Base-by-base conservation (phyloP, 2,329 filamentous ascomycete genomes). In the Aschersonia sp. region DNA sequence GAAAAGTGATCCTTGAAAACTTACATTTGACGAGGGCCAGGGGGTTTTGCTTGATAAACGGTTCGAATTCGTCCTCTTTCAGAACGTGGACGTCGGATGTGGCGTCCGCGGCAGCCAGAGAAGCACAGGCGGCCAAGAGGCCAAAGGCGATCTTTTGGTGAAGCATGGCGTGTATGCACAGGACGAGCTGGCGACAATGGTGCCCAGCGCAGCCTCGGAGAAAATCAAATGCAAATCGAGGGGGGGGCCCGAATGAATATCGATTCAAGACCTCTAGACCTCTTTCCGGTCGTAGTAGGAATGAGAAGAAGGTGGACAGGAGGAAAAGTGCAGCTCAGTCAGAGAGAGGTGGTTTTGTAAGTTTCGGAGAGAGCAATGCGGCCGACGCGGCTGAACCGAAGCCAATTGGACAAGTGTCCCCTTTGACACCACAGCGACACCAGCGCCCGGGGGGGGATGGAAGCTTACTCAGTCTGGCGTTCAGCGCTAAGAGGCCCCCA, bases 1-100 rank as follows among this genome's bases (percentile, higher is more conserved):
- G 35, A 7, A 38, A 12, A 7, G 2, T 7, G 35, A 7, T 12
- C 2, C 12, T 7, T 38, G n/a, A n/a, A n/a, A 41, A 71, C 84
- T 70, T 74, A 91, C 86, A 98, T 73, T 98, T 89, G 59, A 89
- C 89, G 52, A 98, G 82, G 48, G 96, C 91, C 50, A 98, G 77
- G 59, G 88, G 82, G 66, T 97, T 85, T 58, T 80, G 70, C 65
- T 84, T 84, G 63, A 98, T 73, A 68, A 96, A 98, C 52, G 82
- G 78, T 57, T 85, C 77, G 67, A 98, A 98, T 55, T 78, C 87
- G 62, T 91, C 87, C 67, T 83, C 82, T 68, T 85, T 94, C 55
- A 98, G 75, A 57, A 87, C 80, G 59, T 80, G 69, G 54, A 98
- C 92, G 65, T 97, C 89, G 44, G 88, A 94, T 45, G 74, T 38